Conservation (phyloP, 2,329 filamentous ascomycete genomes). For the Grosmannia penicillata region DNA sequence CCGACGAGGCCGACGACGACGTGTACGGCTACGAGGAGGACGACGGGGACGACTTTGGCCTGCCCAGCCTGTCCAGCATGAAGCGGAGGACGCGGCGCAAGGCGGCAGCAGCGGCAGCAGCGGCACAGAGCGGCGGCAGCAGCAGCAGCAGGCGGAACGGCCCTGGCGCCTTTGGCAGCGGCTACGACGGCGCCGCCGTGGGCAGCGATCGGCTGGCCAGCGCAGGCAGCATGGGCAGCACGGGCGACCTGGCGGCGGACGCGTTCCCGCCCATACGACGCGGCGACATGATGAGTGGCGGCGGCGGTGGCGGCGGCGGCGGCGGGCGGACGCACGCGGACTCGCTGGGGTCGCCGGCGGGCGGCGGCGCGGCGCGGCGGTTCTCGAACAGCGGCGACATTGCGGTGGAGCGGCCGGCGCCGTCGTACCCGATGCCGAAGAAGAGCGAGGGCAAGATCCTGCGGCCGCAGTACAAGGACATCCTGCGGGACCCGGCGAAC, state of each 20-base stretch:
- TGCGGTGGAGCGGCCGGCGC: conserved; percentile 71
- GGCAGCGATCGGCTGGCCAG: not conserved
- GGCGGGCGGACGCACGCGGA: too few relatives aligned
- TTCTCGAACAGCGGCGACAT: conserved; percentile 87
- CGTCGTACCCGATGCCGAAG: conserved; percentile 75
- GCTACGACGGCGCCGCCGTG: not conserved
- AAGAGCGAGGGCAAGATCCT: conserved; percentile 91
- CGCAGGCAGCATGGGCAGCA: not conserved
- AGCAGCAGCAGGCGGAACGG: not conserved
- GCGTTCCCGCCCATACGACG: too few relatives aligned
- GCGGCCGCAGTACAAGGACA: conserved; percentile 94
- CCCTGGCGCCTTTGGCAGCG: not conserved
- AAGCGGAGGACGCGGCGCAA: conserved; percentile 51
- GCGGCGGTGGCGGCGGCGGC: conserved; percentile 11
- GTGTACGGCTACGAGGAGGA: conserved; percentile 68
- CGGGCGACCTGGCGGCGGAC: not conserved
- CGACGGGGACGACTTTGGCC: conserved; percentile 81
- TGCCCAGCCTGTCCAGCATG: conserved; percentile 87
- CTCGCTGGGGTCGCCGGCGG: too few relatives aligned
- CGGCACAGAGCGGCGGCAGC: conserved; percentile 7
- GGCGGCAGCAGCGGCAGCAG: conserved; percentile 22
- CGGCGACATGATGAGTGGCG: too few relatives aligned
- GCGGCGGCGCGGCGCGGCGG: too few relatives aligned
- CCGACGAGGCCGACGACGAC: conserved; percentile 56
- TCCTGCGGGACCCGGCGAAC: conserved; percentile 78